Evolutionary conservation across 495 filamentous ascomycete genomes (phyloP).

Genomic region (Letharia lupina): DNA sequence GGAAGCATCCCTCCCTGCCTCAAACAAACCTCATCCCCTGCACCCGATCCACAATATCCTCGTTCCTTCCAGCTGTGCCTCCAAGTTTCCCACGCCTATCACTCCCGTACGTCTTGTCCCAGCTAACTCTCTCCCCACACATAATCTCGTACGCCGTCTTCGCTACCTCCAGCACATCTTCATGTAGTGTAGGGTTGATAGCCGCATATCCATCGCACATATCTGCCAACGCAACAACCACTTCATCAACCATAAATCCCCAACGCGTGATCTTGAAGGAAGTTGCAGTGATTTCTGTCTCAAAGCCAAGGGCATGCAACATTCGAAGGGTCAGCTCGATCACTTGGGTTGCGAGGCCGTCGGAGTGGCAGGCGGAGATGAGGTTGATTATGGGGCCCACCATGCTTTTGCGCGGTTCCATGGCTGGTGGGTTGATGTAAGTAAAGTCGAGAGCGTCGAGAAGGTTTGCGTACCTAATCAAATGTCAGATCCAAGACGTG

Average conservation of each 20-base stretch:
- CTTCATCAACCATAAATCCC: constrained; percentile 16
- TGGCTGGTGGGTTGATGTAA: not conserved
- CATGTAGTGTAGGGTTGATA: not conserved
- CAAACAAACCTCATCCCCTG: not conserved
- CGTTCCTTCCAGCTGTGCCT: not conserved
- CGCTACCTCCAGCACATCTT: constrained; percentile 8
- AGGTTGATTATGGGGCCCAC: constrained; percentile 10
- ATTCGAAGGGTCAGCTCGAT: constrained; percentile 7
- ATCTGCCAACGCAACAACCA: constrained; percentile 12
- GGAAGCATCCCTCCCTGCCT: not conserved
- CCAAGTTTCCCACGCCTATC: not conserved
- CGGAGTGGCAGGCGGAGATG: not conserved
- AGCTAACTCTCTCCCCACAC: constrained; percentile 15
- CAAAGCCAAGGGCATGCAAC: constrained; percentile 12
- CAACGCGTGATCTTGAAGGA: constrained; percentile 5
- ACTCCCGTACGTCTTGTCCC: not conserved
- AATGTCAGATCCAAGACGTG: not conserved
- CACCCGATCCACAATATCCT: not conserved
- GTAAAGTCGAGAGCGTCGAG: constrained; percentile 6
- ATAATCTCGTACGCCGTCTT: constrained; percentile 16
- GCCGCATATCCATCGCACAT: constrained; percentile 10
- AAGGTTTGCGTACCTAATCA: not conserved
- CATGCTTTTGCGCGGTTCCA: constrained; percentile 7
- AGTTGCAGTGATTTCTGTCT: not conserved
- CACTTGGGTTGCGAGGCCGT: not conserved